These are phyloP conservation scores for Cytospora mali DNA, from an alignment of 2,329 filamentous ascomycete genomes.

Conservation along the genomic window DNA sequence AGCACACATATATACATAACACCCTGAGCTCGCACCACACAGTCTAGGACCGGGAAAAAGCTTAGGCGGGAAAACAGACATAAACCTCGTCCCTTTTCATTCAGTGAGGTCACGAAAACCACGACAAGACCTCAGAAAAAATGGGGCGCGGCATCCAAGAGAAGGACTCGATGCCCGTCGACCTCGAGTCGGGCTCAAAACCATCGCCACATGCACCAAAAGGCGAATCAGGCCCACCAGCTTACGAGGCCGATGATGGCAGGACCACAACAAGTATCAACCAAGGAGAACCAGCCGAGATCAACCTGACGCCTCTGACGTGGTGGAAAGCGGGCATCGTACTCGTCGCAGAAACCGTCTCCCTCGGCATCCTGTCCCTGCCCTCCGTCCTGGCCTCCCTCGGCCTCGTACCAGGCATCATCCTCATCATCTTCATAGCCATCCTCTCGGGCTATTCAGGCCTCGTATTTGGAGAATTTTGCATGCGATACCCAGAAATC, in stretches of 20 bases:
- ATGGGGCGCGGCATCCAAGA: conserved; percentile 13
- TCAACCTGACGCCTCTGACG: conserved; percentile 23
- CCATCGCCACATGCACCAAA: conserved; percentile 11
- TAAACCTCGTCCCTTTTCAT: neutral
- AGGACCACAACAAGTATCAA: conserved; percentile 22
- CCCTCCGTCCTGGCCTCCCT: conserved; percentile 73
- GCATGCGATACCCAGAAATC: conserved; percentile 68
- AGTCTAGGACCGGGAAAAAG: no score
- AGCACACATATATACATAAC: no score
- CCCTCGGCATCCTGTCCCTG: conserved; percentile 66
- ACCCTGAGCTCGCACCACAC: no score
- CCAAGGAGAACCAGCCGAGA: conserved; percentile 26
- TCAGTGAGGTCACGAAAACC: conserved; percentile 1
- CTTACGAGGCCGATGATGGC: conserved; percentile 16
- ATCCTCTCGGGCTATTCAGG: conserved; percentile 69
- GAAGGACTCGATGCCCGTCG: conserved; percentile 10
- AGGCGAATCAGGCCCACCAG: conserved; percentile 7
- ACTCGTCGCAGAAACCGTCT: conserved; percentile 49
- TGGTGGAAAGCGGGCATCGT: conserved; percentile 47
- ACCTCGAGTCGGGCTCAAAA: conserved; percentile 21
- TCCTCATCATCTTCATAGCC: conserved; percentile 68
- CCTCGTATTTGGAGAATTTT: conserved; percentile 65
- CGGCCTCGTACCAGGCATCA: conserved; percentile 72
- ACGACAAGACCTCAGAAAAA: neutral
- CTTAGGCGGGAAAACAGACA: no score